Conservation (phyloP, 2,329 filamentous ascomycete species). For the Penicillium brasilianum region DNA sequence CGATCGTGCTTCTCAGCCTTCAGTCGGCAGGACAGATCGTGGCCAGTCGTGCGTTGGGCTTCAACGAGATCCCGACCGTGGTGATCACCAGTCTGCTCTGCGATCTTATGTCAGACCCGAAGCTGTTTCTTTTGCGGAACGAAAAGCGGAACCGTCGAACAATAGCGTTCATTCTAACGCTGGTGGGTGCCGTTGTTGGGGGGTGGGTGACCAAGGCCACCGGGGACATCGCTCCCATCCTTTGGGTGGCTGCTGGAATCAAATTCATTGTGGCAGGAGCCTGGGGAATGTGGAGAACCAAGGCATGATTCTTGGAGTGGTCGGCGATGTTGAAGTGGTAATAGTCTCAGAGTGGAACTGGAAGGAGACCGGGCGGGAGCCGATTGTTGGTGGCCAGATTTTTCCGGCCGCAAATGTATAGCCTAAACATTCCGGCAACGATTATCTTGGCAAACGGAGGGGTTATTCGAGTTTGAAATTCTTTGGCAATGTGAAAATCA, state of each 20-base stretch:
- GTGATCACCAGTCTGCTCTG: constrained; percentile 40
- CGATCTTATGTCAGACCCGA: constrained; percentile 38
- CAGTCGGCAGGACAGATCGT: constrained; percentile 40
- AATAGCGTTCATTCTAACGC: constrained; percentile 33
- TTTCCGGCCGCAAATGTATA: background rate
- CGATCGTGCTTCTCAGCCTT: constrained; percentile 39
- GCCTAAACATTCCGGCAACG: background rate
- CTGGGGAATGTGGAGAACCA: constrained; percentile 32
- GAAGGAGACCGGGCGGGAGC: background rate
- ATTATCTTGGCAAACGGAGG: background rate
- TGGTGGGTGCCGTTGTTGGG: constrained; percentile 35
- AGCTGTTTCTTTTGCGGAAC: constrained; percentile 34
- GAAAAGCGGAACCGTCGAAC: constrained; percentile 37
- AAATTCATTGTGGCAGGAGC: constrained; percentile 28
- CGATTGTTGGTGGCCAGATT: background rate
- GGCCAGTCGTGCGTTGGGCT: constrained; percentile 35
- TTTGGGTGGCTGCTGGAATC: constrained; percentile 35
- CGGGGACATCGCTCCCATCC: constrained; percentile 26
- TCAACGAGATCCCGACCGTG: constrained; percentile 39
- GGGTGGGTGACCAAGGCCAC: constrained; percentile 38
- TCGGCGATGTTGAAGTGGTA: background rate
- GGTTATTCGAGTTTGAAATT: background rate
- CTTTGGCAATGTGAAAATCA: background rate
- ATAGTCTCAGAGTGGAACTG: background rate
- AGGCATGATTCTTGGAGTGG: constrained; percentile 1